Evolutionary conservation across 352 stramenopile genomes (phyloP).

Genomic region (Plasmopara muralis): DNA sequence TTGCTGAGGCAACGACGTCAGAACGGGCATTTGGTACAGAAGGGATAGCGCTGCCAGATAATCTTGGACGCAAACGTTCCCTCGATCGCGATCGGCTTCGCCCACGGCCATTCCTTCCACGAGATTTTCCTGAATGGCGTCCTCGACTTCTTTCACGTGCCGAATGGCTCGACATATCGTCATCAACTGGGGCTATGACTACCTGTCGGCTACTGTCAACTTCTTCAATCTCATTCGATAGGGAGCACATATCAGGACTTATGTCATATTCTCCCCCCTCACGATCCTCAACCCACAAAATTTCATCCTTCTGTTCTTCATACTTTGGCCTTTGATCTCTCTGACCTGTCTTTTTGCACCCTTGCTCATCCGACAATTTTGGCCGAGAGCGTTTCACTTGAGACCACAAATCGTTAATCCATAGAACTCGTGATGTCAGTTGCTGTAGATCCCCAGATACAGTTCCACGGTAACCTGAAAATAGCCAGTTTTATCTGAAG

Average conservation of each 20-base stretch:
- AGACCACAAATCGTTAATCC: slow-evolving; percentile 60
- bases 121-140: slow-evolving; percentile 16
- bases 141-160: slow-evolving; percentile 13
- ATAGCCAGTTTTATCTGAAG: background rate
- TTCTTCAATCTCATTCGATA: slow-evolving; percentile 11
- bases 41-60: slow-evolving; percentile 3
- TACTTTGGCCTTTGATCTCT: slow-evolving; percentile 10
- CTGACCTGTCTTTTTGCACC: slow-evolving; percentile 9
- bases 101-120: slow-evolving; percentile 14
- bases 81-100: slow-evolving; percentile 26
- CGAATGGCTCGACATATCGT: slow-evolving; percentile 3
- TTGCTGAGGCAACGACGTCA: slow-evolving; percentile 4
- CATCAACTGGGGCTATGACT: slow-evolving; percentile 16
- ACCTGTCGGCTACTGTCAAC: slow-evolving; percentile 24
- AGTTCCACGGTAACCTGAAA: slow-evolving; percentile 56
- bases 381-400: slow-evolving; percentile 26
- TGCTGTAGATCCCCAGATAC: slow-evolving; percentile 77
- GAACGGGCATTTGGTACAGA: background rate
- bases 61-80: slow-evolving; percentile 15
- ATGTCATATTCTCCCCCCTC: slow-evolving; percentile 11
- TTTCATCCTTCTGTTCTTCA: slow-evolving; percentile 10
- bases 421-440: slow-evolving; percentile 67
- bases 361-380: slow-evolving; percentile 9
- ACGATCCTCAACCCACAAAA: slow-evolving; percentile 23
- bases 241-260: slow-evolving; percentile 8